Percentiles rank a stretch among this genome's conserved stretches.
phyloP scores from a whole-genome alignment of 1,139 yeast genomes.

The Hansenula sp. region DNA sequence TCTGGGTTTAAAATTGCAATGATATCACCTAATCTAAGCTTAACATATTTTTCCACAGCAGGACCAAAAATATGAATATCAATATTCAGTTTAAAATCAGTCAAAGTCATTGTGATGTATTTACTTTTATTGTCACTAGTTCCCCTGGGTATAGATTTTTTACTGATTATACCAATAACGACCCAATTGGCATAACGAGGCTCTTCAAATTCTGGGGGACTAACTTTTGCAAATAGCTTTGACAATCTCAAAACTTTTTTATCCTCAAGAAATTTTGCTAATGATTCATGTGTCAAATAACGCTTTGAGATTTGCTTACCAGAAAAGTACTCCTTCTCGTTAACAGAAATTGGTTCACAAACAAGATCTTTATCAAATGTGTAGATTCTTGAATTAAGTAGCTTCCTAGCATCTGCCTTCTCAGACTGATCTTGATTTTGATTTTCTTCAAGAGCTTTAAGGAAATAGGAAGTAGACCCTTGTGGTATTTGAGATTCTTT shows the following conservation, averaged over 20 bases:
- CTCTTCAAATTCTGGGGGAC: slow-evolving; percentile 63
- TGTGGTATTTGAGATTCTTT: neutral
- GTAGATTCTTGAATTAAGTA: slow-evolving; percentile 30
- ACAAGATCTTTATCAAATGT: slow-evolving; percentile 26
- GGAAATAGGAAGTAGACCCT: slow-evolving; percentile 28
- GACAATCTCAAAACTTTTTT: slow-evolving; percentile 51
- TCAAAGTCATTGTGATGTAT: slow-evolving; percentile 58
- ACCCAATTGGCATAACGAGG: slow-evolving; percentile 77
- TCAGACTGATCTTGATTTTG: slow-evolving; percentile 20
- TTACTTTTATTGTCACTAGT: slow-evolving; percentile 41
- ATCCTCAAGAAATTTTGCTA: slow-evolving; percentile 34
- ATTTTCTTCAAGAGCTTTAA: slow-evolving; percentile 23
- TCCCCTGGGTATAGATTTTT: slow-evolving; percentile 50
- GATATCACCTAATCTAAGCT: slow-evolving; percentile 67
- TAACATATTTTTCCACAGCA: slow-evolving; percentile 70
- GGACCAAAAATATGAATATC: slow-evolving; percentile 62
- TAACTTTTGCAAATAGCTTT: slow-evolving; percentile 58
- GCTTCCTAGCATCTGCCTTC: slow-evolving; percentile 14
- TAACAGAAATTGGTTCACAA: slow-evolving; percentile 22
- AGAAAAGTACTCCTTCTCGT: slow-evolving; percentile 32
- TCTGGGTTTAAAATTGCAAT: slow-evolving; percentile 74
- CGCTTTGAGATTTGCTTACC: slow-evolving; percentile 37
- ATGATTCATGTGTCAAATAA: slow-evolving; percentile 34
- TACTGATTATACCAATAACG: slow-evolving; percentile 59
- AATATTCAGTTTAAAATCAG: slow-evolving; percentile 60